Conservation (phyloP, 1,284 basidiomycete genomes). For the Termitomyces sp. region DNA sequence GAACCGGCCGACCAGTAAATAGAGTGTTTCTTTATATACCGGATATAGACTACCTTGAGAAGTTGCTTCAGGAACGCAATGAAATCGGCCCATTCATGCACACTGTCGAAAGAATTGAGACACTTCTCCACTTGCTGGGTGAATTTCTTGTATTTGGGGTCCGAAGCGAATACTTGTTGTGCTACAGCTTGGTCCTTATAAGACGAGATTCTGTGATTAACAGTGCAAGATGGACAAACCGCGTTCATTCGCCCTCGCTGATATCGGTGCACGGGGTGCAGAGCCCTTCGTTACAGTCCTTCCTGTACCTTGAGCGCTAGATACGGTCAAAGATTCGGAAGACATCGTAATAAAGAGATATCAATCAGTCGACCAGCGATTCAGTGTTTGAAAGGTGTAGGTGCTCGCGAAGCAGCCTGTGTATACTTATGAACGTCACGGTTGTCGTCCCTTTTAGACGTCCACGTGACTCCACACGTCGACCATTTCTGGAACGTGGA, state of each 20-base stretch:
- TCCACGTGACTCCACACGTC: conserved; percentile 12
- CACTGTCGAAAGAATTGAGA: conserved; percentile 89
- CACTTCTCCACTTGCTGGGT: conserved; percentile 87
- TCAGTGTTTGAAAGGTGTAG: conserved; percentile 1
- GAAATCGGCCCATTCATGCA: conserved; percentile 99
- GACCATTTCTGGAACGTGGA: conserved; percentile 4
- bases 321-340: conserved; percentile 20
- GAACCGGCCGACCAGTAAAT: background rate
- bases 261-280: conserved; percentile 33
- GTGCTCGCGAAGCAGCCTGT: conserved; percentile 6
- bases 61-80: conserved; percentile 95
- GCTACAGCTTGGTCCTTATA: conserved; percentile 25
- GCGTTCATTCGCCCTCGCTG: conserved; percentile 39
- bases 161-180: conserved; percentile 56
- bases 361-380: conserved; percentile 13
- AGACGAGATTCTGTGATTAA: background rate
- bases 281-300: conserved; percentile 30
- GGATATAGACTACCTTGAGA: conserved; percentile 66
- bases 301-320: conserved; percentile 27
- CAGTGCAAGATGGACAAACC: conserved; percentile 29
- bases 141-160: conserved; percentile 98
- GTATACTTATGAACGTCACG: background rate
- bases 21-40: background rate
- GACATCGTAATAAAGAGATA: conserved; percentile 21
- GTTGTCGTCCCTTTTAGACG: background rate